These are phyloP conservation scores for Aspergillus fijiensis DNA, from an alignment of 2,329 filamentous ascomycete genomes.

Conservation along the genomic window DNA sequence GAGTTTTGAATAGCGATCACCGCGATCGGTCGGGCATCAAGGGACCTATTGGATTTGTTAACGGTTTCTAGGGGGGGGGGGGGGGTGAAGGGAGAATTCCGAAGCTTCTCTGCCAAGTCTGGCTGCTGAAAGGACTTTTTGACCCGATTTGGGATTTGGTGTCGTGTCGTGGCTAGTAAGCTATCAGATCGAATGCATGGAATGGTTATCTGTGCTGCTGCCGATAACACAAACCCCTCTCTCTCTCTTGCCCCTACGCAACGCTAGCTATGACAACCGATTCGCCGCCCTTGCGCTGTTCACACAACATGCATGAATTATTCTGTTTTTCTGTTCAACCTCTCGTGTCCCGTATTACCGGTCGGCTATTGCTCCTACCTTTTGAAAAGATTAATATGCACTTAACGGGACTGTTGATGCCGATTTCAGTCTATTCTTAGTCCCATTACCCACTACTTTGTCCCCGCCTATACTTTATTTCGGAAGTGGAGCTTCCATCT, in stretches of 20 bases:
- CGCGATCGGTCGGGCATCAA: not conserved
- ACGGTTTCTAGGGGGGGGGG: not conserved
- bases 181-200: conserved; percentile 3
- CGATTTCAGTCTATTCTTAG: not conserved
- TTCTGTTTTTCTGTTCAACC: not conserved
- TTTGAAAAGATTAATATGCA: not conserved
- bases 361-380: not conserved
- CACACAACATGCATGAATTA: not conserved
- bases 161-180: conserved; percentile 6
- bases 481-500: too few relatives aligned
- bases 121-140: conserved; percentile 28
- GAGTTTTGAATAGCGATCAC: not conserved
- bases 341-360: not conserved
- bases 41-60: not conserved
- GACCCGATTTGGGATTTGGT: conserved; percentile 31
- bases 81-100: not conserved
- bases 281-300: not conserved
- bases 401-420: not conserved
- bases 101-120: not conserved
- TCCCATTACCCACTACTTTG: not conserved
- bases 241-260: not conserved
- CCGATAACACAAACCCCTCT: not conserved
- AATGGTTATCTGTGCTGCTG: not conserved
- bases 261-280: not conserved
- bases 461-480: too few relatives aligned